Base-by-base conservation (phyloP, 129 eudicot genomes). In the Arctium minus region DNA sequence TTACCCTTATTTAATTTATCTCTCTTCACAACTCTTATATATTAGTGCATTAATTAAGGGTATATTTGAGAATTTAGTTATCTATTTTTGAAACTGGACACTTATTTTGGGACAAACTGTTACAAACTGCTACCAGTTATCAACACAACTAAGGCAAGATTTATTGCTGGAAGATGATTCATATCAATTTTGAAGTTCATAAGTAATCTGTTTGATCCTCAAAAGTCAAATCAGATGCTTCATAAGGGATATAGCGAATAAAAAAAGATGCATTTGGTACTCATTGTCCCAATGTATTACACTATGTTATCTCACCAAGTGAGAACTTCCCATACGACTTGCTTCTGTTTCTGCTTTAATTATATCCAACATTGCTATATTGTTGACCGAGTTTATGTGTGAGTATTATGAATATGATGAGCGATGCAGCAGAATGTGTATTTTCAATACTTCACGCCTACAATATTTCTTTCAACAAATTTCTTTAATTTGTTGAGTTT, bases 141-240 rank as follows among this genome's bases (percentile, higher is more conserved):
- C 27, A 22, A 22, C 27, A 22, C 27, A 22, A 22, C 27, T 22
- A 22, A 22, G 27, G 27, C 27, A 22, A 22, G 27, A 39, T 42
- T 74, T 40, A 40, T 22, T 42, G 60, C 40, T 18, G 62, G 27
- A 40, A 40, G 77, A 40, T 74, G 13, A 11, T 48, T 17, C 67
- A 56, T 56, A 56, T 73, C 60, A 73, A 22, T 38, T 40, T 74
- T 13, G 15, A 39, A 40, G 77, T 74, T 74, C 35, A 40, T 17
- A 60, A 17, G 68, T 60, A 17, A 18, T 18, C 5, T 73, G 77
- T 40, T 73, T 73, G 77, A 8, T 15, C 36, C 77, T 18, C 33
- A 22, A 73, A 73, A 73, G 60, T 73, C n/a, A 73, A 38, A 56
- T 56, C 18, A 27, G 10, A 74, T 42, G 78, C 78, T 74, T 29